Evolutionary conservation across 768 basidiomycete genomes (phyloP).

Genomic region (Calocera cornea): DNA sequence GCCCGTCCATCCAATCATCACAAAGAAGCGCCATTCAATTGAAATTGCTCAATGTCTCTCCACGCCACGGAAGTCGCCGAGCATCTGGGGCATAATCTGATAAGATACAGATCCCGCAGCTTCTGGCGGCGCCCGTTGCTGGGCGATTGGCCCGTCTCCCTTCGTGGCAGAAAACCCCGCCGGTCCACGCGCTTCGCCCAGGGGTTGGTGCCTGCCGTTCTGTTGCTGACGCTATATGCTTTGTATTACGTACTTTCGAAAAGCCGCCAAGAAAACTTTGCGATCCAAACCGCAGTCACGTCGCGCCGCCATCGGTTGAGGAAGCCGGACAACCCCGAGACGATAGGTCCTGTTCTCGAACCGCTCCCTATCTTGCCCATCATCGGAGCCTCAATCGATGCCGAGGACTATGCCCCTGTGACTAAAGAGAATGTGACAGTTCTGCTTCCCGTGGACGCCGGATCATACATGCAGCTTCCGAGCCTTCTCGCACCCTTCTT

Average conservation of each 20-base stretch:
- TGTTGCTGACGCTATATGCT: background rate
- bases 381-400: background rate
- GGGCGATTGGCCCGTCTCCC: background rate
- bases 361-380: background rate
- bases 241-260: background rate
- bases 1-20: background rate
- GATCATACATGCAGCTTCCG: constrained; percentile 26
- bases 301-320: background rate
- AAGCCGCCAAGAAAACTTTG: background rate
- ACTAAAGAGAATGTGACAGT: constrained; percentile 30
- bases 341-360: background rate
- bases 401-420: background rate
- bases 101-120: background rate
- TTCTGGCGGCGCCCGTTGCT: background rate
- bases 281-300: background rate
- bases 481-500: constrained; percentile 28
- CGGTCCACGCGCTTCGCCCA: background rate
- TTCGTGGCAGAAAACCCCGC: background rate
- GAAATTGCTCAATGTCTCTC: background rate
- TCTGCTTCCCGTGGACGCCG: constrained; percentile 34
- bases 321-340: background rate
- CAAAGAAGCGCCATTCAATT: background rate
- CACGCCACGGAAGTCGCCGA: constrained; percentile 1
- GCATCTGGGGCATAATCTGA: background rate
- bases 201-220: background rate